A percentile compares a stretch with the other conserved stretches of the same genome.
Evolutionary conservation across 768 basidiomycete species (phyloP).

Genomic region (Leccinum obscurum): DNA sequence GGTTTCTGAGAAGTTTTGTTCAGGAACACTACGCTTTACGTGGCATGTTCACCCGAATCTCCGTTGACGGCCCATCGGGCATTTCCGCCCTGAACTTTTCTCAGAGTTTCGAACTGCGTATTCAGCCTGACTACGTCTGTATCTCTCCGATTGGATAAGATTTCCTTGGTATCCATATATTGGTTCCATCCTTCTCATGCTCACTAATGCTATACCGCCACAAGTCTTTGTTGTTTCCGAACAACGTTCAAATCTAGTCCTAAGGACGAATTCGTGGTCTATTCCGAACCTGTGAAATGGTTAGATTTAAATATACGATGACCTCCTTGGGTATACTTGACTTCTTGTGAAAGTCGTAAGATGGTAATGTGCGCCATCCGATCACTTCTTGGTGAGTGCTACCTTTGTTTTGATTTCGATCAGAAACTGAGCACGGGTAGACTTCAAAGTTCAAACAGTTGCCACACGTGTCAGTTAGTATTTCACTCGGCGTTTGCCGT

Average conservation of each 20-base stretch:
- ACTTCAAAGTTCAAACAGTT: not conserved
- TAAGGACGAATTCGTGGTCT: too few species aligned
- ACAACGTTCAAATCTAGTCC: not conserved
- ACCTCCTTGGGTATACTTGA: not conserved
- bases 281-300: too few species aligned
- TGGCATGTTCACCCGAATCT: not conserved
- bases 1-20: not conserved
- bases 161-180: not conserved
- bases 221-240: not conserved
- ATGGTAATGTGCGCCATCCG: not conserved
- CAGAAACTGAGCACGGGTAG: not conserved
- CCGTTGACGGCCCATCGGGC: not conserved
- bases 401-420: not conserved
- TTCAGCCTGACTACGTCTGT: not conserved
- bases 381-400: not conserved
- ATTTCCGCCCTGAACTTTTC: not conserved
- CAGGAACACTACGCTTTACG: not conserved
- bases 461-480: too few species aligned
- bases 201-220: not conserved
- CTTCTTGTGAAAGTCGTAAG: not conserved
- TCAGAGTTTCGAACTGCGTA: not conserved
- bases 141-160: not conserved
- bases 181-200: not conserved
- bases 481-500: not conserved
- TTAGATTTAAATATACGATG: not conserved